phyloP scores from a whole-genome alignment of 768 basidiomycete genomes.

The Rhodotorula taiwanensis region DNA sequence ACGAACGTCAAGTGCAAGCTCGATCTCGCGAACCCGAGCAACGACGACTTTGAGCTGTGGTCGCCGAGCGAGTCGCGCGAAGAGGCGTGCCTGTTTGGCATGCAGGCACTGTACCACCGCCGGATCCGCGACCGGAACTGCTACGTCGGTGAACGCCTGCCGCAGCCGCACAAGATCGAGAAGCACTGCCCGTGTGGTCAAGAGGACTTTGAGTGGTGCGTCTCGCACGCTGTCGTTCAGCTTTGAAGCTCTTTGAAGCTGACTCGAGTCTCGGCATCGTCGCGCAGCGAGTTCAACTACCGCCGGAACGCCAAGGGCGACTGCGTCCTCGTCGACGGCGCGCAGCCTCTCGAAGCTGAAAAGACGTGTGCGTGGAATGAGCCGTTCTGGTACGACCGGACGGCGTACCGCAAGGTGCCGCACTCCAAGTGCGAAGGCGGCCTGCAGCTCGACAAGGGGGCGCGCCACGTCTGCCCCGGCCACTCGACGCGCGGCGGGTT shows the following conservation, averaged over 20 bases:
- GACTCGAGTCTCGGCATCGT: background rate
- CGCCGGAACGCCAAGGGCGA: conserved; percentile 60
- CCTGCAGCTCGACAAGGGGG: conserved; percentile 66
- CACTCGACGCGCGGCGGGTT: conserved; percentile 53
- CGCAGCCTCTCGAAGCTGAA: conserved; percentile 55
- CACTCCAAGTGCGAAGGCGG: conserved; percentile 83
- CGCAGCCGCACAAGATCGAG: conserved; percentile 56
- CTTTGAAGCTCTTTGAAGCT: background rate
- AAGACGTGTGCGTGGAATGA: conserved; percentile 56
- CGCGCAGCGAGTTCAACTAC: conserved; percentile 85
- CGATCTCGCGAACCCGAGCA: conserved; percentile 54
- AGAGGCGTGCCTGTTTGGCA: conserved; percentile 84
- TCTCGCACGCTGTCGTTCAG: background rate
- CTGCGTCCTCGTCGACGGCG: conserved; percentile 71
- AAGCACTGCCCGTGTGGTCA: conserved; percentile 65
- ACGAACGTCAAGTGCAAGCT: conserved; percentile 65
- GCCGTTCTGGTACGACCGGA: conserved; percentile 89
- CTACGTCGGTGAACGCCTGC: conserved; percentile 63
- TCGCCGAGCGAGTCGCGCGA: conserved; percentile 82
- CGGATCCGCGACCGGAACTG: conserved; percentile 72
- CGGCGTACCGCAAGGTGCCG: conserved; percentile 80
- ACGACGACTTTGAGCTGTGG: conserved; percentile 97
- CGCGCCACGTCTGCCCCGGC: conserved; percentile 67
- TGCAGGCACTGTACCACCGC: conserved; percentile 90
- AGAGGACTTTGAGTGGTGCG: conserved; percentile 91